These are phyloP conservation scores for Citrus glauca DNA, from an alignment of 345 rosid species.

Conservation along the genomic window DNA sequence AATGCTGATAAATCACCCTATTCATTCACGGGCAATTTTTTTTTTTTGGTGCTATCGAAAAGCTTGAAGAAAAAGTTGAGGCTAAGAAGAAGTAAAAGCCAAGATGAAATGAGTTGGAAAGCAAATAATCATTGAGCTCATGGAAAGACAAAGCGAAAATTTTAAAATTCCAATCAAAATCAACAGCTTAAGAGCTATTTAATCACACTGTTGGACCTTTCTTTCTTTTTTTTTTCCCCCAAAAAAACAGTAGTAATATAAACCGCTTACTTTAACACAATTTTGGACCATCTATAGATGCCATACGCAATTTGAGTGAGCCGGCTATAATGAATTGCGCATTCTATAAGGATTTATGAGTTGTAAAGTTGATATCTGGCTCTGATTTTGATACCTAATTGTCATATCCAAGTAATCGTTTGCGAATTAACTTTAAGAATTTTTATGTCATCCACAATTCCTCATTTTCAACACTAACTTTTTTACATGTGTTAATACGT, in stretches of 20 bases:
- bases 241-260: too few species aligned
- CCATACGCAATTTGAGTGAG: too few species aligned
- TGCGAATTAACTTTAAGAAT: too few species aligned
- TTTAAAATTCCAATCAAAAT: neutral
- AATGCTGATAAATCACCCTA: neutral
- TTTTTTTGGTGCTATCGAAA: neutral
- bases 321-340: too few species aligned
- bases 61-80: neutral
- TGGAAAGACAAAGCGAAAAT: neutral
- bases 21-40: neutral
- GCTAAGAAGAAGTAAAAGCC: neutral
- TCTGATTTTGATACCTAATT: neutral
- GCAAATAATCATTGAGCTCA: neutral
- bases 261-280: too few species aligned
- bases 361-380: neutral
- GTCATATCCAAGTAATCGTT: neutral
- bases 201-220: neutral
- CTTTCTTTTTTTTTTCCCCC: rapidly evolving
- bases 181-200: neutral
- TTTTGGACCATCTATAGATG: too few species aligned
- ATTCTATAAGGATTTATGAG: neutral
- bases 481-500: neutral
- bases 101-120: neutral
- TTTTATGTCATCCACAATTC: neutral
- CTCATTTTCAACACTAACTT: neutral